phyloP scores from a whole-genome alignment of 257 asterid genomes.

The Nyctanthes arbortristis region DNA sequence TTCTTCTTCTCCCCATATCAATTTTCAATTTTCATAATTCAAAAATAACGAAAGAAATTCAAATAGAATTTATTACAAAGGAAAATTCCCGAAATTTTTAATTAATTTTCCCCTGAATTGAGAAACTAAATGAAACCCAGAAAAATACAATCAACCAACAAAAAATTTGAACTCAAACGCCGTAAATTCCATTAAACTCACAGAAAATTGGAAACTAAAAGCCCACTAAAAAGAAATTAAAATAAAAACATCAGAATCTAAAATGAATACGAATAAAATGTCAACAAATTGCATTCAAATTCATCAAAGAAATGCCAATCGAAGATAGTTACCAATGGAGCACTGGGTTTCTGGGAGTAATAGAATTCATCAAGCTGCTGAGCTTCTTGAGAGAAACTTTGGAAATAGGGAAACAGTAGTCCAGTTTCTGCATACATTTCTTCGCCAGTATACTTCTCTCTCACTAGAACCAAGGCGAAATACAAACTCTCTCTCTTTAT shows the following conservation, averaged over 20 bases:
- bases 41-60: slow-evolving; percentile 5
- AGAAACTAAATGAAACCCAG: slow-evolving; percentile 9
- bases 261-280: slow-evolving; percentile 1
- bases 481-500: not conserved
- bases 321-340: slow-evolving; percentile 45
- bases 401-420: slow-evolving; percentile 65
- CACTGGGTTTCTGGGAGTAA: slow-evolving; percentile 53
- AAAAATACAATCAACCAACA: not conserved
- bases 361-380: slow-evolving; percentile 64
- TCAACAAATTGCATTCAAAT: slow-evolving; percentile 15
- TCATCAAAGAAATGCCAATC: slow-evolving; percentile 9
- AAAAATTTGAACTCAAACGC: not conserved
- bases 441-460: slow-evolving; percentile 13
- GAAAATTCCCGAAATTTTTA: slow-evolving; percentile 16
- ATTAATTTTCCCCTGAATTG: slow-evolving; percentile 5
- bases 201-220: not conserved
- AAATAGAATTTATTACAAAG: not conserved
- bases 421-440: slow-evolving; percentile 81
- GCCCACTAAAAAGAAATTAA: not conserved
- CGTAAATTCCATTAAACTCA: not conserved
- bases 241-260: not conserved
- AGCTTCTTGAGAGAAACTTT: slow-evolving; percentile 53
- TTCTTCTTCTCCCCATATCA: slow-evolving; percentile 5
- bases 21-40: slow-evolving; percentile 15
- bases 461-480: not conserved